These are phyloP conservation scores for Camellia granthamiana DNA, from an alignment of 148 eudicot species.

Conservation along the genomic window DNA sequence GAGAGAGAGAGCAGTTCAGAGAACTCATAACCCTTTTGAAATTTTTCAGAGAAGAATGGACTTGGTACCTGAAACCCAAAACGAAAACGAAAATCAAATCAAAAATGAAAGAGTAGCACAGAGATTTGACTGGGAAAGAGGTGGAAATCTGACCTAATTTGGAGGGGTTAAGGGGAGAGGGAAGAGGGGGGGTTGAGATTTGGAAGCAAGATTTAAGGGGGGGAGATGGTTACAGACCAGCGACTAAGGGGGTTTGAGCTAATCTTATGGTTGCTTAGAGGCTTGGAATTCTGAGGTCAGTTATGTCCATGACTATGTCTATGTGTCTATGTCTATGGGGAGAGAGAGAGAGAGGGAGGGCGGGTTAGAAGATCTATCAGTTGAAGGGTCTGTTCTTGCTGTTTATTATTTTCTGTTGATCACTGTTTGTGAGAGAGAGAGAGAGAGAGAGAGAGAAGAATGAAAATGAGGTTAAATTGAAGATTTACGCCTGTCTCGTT, in stretches of 20 bases:
- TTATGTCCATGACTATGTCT: not conserved
- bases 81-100: not conserved
- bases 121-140: slow-evolving; percentile 15
- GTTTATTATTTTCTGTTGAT: not conserved
- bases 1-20: slow-evolving; percentile 27
- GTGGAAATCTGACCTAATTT: slow-evolving; percentile 55
- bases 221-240: slow-evolving; percentile 35
- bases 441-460: no score
- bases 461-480: not conserved
- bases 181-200: slow-evolving; percentile 15
- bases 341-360: no score
- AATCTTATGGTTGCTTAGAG: slow-evolving; percentile 17
- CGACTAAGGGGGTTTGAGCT: slow-evolving; percentile 17
- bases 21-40: slow-evolving; percentile 32
- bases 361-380: slow-evolving; percentile 10
- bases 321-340: no score
- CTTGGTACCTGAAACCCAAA: slow-evolving; percentile 26
- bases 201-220: slow-evolving; percentile 18
- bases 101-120: not conserved
- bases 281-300: slow-evolving; percentile 12
- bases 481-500: slow-evolving; percentile 9
- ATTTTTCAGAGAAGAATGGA: slow-evolving; percentile 26
- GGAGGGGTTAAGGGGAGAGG: not conserved
- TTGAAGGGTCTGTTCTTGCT: slow-evolving; percentile 22
- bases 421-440: not conserved